Conservation (phyloP, 2,329 filamentous ascomycete genomes). For the Diaporthe destruens region DNA sequence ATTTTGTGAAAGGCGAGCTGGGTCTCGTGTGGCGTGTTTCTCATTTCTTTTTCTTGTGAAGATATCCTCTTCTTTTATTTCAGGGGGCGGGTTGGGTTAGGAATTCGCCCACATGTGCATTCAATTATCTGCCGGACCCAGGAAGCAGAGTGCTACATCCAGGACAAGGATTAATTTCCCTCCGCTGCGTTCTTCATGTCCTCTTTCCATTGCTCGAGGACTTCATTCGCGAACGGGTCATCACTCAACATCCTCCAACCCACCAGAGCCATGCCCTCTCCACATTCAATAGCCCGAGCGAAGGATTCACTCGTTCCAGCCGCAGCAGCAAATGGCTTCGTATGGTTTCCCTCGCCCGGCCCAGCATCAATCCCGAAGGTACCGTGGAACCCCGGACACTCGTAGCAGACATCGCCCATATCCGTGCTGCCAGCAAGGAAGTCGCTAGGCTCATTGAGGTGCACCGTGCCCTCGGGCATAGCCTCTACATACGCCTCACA, state of each 20-base stretch:
- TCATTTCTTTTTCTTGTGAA: too few relatives aligned
- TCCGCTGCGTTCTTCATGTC: constrained; percentile 51
- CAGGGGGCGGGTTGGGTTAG: too few relatives aligned
- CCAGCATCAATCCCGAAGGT: constrained; percentile 55
- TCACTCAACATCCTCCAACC: constrained; percentile 48
- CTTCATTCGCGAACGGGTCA: constrained; percentile 44
- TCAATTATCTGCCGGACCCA: background rate
- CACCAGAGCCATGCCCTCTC: constrained; percentile 51
- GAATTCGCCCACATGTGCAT: too few relatives aligned
- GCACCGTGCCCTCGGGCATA: constrained; percentile 49
- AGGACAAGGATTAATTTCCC: background rate
- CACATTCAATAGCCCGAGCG: constrained; percentile 51
- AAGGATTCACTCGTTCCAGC: constrained; percentile 54
- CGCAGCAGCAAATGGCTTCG: constrained; percentile 55
- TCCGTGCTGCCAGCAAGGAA: constrained; percentile 52
- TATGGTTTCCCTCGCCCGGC: constrained; percentile 56
- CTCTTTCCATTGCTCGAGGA: constrained; percentile 47
- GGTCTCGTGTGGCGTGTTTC: too few relatives aligned
- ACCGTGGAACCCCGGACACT: constrained; percentile 58
- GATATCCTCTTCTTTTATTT: too few relatives aligned
- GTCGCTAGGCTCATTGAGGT: constrained; percentile 47
- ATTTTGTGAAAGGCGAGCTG: too few relatives aligned
- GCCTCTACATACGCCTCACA: constrained; percentile 47
- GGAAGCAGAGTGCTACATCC: background rate
- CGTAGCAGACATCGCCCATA: constrained; percentile 59